Conservation (phyloP, 164 flowering plant genomes). For the Pachysandra terminalis region DNA sequence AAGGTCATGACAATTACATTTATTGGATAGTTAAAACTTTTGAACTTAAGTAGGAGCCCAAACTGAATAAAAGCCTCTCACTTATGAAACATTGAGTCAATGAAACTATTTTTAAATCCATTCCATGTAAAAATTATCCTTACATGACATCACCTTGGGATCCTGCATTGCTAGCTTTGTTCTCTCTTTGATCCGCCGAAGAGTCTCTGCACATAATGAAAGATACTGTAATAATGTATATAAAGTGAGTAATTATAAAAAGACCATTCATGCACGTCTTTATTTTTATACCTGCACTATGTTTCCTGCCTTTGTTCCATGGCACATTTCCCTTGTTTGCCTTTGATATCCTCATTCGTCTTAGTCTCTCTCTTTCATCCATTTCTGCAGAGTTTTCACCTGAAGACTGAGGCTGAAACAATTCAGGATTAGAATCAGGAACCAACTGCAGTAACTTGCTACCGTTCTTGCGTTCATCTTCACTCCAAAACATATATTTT, state of each 20-base stretch:
- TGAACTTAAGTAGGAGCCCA: no score
- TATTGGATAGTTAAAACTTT: no score
- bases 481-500: slow-evolving; percentile 23
- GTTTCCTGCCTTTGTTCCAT: slow-evolving; percentile 98
- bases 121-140: slow-evolving; percentile 30
- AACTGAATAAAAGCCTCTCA: no score
- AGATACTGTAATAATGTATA: neutral
- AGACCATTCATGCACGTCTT: neutral
- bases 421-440: slow-evolving; percentile 19
- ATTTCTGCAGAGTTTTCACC: slow-evolving; percentile 32
- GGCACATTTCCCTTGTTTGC: slow-evolving; percentile 90
- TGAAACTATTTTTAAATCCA: neutral
- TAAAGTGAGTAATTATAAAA: neutral
- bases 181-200: slow-evolving; percentile 60
- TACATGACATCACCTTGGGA: slow-evolving; percentile 89
- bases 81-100: neutral
- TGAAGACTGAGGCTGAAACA: slow-evolving; percentile 21
- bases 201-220: slow-evolving; percentile 62
- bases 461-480: slow-evolving; percentile 17
- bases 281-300: slow-evolving; percentile 63
- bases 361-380: slow-evolving; percentile 65
- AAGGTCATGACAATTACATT: no score
- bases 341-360: slow-evolving; percentile 80
- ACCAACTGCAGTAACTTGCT: slow-evolving; percentile 15
- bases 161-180: slow-evolving; percentile 78